These are phyloP conservation scores for Quercus rubra DNA, from an alignment of 306 rosid genomes.

Conservation along the genomic window DNA sequence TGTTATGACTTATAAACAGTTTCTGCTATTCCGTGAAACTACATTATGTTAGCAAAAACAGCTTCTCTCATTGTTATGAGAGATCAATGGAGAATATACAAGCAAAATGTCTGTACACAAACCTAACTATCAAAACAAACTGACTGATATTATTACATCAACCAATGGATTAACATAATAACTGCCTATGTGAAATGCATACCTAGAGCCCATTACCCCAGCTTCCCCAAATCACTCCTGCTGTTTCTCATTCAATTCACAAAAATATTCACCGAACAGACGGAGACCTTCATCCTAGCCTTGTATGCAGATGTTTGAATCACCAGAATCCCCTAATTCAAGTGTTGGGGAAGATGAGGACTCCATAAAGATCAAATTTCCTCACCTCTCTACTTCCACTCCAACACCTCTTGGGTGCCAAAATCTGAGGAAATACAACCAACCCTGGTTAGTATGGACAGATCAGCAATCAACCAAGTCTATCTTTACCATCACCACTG, in stretches of 20 bases:
- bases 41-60: background rate
- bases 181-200: background rate
- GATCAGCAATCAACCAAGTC: conserved; percentile 24
- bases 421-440: background rate
- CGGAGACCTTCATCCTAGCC: background rate
- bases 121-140: background rate
- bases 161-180: background rate
- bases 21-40: background rate
- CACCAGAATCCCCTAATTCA: background rate
- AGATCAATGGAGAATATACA: background rate
- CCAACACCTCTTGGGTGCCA: background rate
- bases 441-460: conserved; percentile 12
- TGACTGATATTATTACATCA: background rate
- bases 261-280: background rate
- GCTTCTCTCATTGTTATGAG: background rate
- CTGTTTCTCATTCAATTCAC: background rate
- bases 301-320: background rate
- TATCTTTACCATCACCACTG: conserved; percentile 31
- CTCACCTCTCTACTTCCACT: background rate
- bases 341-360: background rate
- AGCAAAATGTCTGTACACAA: conserved; percentile 7
- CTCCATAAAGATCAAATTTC: background rate
- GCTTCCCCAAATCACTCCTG: background rate
- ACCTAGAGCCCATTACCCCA: background rate
- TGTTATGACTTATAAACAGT: background rate